Conservation (phyloP, 1,284 basidiomycete species). For the Austroboletus novae-zelandiae region DNA sequence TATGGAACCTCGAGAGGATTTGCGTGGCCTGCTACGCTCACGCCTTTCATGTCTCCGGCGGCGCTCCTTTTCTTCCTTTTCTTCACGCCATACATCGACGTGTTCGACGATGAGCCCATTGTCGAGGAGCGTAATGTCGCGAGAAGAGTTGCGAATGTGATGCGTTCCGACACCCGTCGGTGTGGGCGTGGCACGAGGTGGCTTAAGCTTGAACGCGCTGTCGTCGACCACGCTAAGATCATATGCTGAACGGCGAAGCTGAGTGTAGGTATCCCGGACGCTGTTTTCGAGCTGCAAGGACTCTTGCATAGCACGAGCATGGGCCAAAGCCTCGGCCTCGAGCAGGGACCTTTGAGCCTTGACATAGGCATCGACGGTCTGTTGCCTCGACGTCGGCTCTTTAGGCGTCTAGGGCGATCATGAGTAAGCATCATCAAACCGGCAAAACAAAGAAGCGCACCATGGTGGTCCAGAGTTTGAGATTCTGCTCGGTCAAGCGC, state of each 20-base stretch:
- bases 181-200: conserved; percentile 47
- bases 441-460: conserved; percentile 45
- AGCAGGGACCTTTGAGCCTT: conserved; percentile 67
- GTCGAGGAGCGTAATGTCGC: conserved; percentile 77
- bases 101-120: conserved; percentile 86
- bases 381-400: conserved; percentile 73
- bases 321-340: conserved; percentile 73
- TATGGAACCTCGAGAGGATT: conserved; percentile 64
- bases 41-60: conserved; percentile 63
- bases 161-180: conserved; percentile 32
- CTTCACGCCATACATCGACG: conserved; percentile 78
- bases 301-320: conserved; percentile 72
- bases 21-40: conserved; percentile 57
- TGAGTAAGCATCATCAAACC: conserved; percentile 5
- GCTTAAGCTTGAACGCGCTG: conserved; percentile 65
- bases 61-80: conserved; percentile 66
- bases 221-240: conserved; percentile 54
- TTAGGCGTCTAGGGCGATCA: conserved; percentile 61
- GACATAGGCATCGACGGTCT: conserved; percentile 69
- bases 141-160: conserved; percentile 51
- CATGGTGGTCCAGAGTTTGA: conserved; percentile 86
- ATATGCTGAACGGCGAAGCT: conserved; percentile 72
- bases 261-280: conserved; percentile 75
- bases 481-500: conserved; percentile 71
- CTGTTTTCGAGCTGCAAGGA: conserved; percentile 69